Conservation (phyloP, 805 yeast genomes). For the Sugiyamaella marilandica region DNA sequence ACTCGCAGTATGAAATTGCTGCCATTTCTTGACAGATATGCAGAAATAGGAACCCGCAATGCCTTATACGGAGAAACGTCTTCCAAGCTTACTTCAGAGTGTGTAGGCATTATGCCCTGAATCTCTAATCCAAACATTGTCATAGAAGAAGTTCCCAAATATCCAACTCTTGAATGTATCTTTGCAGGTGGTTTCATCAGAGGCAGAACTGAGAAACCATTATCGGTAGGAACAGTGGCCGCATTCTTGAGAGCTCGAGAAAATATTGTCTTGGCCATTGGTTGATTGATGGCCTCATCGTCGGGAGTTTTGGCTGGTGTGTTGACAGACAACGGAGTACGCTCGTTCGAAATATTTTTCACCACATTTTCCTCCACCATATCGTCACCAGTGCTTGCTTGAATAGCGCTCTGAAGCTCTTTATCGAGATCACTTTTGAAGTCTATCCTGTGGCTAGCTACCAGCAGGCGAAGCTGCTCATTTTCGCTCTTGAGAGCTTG, state of each 20-base stretch:
- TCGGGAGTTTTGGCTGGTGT: background rate
- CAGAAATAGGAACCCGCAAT: background rate
- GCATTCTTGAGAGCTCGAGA: background rate
- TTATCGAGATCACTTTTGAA: background rate
- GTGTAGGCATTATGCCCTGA: constrained; percentile 11
- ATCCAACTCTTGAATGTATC: background rate
- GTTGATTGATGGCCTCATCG: background rate
- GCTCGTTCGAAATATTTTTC: background rate
- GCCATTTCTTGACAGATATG: background rate
- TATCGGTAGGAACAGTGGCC: background rate
- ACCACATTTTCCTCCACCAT: background rate
- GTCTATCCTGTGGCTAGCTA: background rate
- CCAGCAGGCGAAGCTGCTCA: constrained; percentile 8
- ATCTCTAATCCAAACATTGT: constrained; percentile 17
- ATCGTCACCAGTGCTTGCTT: background rate
- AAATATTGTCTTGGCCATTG: background rate
- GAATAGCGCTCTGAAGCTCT: background rate
- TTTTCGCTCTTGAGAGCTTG: constrained; percentile 21
- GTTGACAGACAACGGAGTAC: no score
- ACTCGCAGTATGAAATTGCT: background rate
- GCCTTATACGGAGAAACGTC: constrained; percentile 3
- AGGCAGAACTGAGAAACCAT: constrained; percentile 3
- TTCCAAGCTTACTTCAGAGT: background rate
- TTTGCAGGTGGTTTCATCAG: constrained; percentile 1
- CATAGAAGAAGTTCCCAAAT: constrained; percentile 13